Conservation (phyloP, 441 rosid genomes). For the Populus tomentosa region DNA sequence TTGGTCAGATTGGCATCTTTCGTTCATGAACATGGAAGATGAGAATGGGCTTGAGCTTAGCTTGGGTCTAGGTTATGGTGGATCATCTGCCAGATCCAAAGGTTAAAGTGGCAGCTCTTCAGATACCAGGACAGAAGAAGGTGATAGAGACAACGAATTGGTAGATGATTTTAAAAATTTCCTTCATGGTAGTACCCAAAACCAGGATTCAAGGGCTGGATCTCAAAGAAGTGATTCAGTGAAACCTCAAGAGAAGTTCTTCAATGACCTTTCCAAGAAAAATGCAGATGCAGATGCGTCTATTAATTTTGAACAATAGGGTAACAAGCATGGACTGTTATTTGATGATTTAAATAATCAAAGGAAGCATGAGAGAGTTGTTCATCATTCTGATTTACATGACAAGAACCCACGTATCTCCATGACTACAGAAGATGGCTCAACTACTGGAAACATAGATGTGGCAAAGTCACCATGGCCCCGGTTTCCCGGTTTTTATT, state of each 20-base stretch:
- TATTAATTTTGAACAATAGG: constrained; percentile 36
- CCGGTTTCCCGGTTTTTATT: too few relatives aligned
- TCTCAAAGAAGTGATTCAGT: constrained; percentile 60
- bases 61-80: constrained; percentile 85
- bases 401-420: constrained; percentile 82
- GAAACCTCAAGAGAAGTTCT: constrained; percentile 76
- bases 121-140: constrained; percentile 48
- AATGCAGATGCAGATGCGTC: constrained; percentile 38
- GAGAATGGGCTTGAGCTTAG: constrained; percentile 91
- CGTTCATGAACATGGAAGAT: constrained; percentile 55
- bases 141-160: constrained; percentile 55
- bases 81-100: constrained; percentile 63
- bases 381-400: constrained; percentile 43
- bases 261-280: constrained; percentile 65
- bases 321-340: constrained; percentile 59
- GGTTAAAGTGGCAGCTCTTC: constrained; percentile 53
- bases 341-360: constrained; percentile 54
- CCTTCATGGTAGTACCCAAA: constrained; percentile 47
- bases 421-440: constrained; percentile 69
- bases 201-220: constrained; percentile 51
- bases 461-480: constrained; percentile 59
- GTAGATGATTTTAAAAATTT: constrained; percentile 69
- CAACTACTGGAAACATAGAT: constrained; percentile 87
- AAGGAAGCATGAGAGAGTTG: constrained; percentile 58
- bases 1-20: constrained; percentile 7